These are phyloP conservation scores for Ananas comosus DNA, from an alignment of 176 grass and related monocot genomes.

Conservation along the genomic window DNA sequence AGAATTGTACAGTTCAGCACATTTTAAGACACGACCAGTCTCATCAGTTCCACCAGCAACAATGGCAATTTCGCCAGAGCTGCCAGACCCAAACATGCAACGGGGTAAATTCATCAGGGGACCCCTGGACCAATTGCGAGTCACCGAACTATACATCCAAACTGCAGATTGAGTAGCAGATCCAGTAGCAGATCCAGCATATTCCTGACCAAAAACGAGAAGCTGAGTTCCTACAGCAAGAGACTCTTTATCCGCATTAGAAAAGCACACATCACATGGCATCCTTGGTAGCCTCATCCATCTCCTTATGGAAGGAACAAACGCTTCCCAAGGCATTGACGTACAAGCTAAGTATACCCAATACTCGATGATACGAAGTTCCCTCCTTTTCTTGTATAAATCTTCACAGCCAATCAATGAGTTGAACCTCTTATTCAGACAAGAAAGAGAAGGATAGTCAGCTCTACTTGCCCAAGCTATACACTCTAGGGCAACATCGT, in stretches of 20 bases:
- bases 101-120: constrained; percentile 71
- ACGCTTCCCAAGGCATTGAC: constrained; percentile 84
- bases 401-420: constrained; percentile 66
- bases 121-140: constrained; percentile 50
- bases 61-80: constrained; percentile 64
- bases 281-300: constrained; percentile 87
- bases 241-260: constrained; percentile 82
- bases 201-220: constrained; percentile 85
- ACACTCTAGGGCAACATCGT: constrained; percentile 74
- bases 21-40: constrained; percentile 49
- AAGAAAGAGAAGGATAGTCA: constrained; percentile 61
- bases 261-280: constrained; percentile 88
- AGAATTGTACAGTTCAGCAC: constrained; percentile 81
- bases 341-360: constrained; percentile 87
- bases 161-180: constrained; percentile 48
- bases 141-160: constrained; percentile 78
- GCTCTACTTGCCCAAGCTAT: constrained; percentile 75
- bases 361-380: constrained; percentile 62
- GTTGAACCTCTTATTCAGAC: constrained; percentile 72
- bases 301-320: constrained; percentile 52
- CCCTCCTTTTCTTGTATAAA: constrained; percentile 64
- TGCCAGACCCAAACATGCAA: constrained; percentile 71
- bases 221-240: constrained; percentile 84
- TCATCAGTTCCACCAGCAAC: constrained; percentile 77
- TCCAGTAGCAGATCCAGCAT: constrained; percentile 49